phyloP scores from a whole-genome alignment of 2,329 filamentous ascomycete species.

The Ceratocystis alfenasii region DNA sequence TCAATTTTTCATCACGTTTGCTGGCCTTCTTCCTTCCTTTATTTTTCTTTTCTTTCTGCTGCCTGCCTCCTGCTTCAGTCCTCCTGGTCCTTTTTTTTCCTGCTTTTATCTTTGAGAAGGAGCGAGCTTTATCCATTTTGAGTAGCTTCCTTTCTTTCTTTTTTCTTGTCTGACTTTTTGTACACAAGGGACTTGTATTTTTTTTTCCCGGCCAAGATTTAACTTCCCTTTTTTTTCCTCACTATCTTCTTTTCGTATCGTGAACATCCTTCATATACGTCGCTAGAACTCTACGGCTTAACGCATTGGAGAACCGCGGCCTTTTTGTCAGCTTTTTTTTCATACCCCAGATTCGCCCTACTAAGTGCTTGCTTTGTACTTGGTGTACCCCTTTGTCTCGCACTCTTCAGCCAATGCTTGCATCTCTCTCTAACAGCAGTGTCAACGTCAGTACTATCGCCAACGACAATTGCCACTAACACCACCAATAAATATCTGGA shows the following conservation, averaged over 20 bases:
- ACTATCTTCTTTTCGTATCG: background rate
- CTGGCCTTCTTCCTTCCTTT: background rate
- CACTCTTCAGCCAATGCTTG: background rate
- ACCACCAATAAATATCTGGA: background rate
- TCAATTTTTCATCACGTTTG: background rate
- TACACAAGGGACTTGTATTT: constrained; percentile 10
- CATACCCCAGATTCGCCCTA: background rate
- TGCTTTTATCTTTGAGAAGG: constrained; percentile 5
- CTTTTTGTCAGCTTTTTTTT: background rate
- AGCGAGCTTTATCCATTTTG: background rate
- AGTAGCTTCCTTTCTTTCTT: background rate
- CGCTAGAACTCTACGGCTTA: no score
- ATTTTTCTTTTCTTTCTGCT: background rate
- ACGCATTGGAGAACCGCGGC: background rate
- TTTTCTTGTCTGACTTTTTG: background rate
- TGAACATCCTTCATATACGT: background rate
- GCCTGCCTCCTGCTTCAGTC: constrained; percentile 6
- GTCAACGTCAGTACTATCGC: background rate
- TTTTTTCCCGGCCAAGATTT: background rate
- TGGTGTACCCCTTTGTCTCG: background rate
- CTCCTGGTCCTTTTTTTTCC: constrained; percentile 9
- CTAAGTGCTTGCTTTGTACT: background rate
- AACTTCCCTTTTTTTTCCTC: background rate
- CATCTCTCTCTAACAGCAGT: background rate
- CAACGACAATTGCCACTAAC: background rate